phyloP scores from a whole-genome alignment of 306 rosid species.

The Ceratonia siliqua region DNA sequence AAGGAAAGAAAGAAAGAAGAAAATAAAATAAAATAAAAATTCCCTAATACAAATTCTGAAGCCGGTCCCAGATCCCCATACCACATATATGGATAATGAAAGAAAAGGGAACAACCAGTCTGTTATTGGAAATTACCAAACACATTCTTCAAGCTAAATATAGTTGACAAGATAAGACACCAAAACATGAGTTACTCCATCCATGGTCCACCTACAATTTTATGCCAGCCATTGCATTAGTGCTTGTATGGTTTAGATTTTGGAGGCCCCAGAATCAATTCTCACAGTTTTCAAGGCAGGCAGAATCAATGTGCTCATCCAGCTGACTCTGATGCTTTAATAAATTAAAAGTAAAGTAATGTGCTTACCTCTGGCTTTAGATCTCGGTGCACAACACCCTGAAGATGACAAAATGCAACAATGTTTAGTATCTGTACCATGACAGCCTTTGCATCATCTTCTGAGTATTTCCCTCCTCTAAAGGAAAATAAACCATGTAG shows the following conservation, averaged over 20 bases:
- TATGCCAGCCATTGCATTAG: conserved; percentile 8
- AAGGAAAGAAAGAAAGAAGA: background rate
- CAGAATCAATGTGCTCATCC: conserved; percentile 2
- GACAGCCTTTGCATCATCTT: conserved; percentile 95
- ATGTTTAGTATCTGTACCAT: conserved; percentile 91
- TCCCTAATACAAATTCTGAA: conserved; percentile 14
- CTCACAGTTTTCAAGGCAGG: too few species aligned
- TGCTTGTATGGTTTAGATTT: background rate
- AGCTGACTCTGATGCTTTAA: conserved; percentile 18
- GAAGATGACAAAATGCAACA: conserved; percentile 98
- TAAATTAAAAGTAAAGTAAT: conserved; percentile 28
- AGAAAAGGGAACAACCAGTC: background rate
- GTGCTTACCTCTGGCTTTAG: conserved; percentile 92
- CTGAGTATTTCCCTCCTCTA: conserved; percentile 97
- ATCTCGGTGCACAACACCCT: conserved; percentile 99
- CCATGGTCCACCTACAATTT: conserved; percentile 18
- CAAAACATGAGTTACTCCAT: conserved; percentile 4
- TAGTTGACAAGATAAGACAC: conserved; percentile 17
- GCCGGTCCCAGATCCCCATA: conserved; percentile 1
- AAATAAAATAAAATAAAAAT: background rate
- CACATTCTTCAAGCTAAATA: background rate
- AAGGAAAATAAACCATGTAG: conserved; percentile 34
- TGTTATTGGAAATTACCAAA: background rate
- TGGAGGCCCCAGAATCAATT: background rate
- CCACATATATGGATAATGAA: conserved; percentile 7